Conservation (phyloP, 2,329 filamentous ascomycete genomes). For the Penicillium oxalicum region DNA sequence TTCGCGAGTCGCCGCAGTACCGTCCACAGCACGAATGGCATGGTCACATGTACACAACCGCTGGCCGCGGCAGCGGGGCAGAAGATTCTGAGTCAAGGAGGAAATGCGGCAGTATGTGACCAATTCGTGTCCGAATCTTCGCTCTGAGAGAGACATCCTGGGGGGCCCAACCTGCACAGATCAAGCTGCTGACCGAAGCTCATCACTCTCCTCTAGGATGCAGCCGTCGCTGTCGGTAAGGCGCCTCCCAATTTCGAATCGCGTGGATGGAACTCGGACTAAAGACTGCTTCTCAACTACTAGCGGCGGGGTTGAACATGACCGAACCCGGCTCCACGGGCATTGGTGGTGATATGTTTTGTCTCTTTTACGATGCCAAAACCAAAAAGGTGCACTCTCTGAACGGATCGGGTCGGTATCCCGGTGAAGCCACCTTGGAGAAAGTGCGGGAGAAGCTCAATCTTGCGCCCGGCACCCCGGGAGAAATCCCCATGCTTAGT, state of each 20-base stretch:
- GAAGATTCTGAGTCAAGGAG: constrained; percentile 74
- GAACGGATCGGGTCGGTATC: constrained; percentile 88
- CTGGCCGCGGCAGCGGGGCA: constrained; percentile 84
- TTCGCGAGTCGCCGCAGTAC: constrained; percentile 74
- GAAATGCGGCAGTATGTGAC: constrained; percentile 77
- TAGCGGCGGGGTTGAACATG: constrained; percentile 84
- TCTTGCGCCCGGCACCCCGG: constrained; percentile 51
- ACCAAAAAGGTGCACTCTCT: constrained; percentile 76
- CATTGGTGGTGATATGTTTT: constrained; percentile 96
- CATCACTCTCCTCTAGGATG: constrained; percentile 56
- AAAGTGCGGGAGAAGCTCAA: constrained; percentile 64
- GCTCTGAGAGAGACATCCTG: too few species aligned
- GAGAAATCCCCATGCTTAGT: constrained; percentile 65
- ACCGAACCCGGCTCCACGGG: constrained; percentile 91
- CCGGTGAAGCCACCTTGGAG: constrained; percentile 62
- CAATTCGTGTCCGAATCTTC: too few species aligned
- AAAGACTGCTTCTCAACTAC: constrained; percentile 3
- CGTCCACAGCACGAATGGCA: constrained; percentile 86
- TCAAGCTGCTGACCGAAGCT: neutral
- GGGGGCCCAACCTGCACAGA: neutral
- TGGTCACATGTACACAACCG: constrained; percentile 84
- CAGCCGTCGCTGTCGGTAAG: constrained; percentile 82
- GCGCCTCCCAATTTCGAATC: neutral
- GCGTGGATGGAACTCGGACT: neutral
- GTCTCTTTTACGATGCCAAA: constrained; percentile 81